phyloP scores from a whole-genome alignment of 164 flowering plant genomes.

The Echeveria elegans region DNA sequence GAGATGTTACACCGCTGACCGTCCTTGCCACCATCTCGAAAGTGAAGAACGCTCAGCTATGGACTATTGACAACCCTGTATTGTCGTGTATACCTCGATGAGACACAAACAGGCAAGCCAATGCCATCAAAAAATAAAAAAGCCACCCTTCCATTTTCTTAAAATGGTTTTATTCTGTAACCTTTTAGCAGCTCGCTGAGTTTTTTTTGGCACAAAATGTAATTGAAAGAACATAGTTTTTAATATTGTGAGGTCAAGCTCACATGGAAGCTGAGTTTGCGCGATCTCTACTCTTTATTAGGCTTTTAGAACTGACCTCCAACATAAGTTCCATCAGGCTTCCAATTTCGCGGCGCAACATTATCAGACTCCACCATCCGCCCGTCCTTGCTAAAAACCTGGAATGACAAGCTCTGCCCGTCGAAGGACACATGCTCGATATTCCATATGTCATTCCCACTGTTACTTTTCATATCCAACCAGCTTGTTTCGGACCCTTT shows the following conservation, averaged over 20 bases:
- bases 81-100: background rate
- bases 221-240: background rate
- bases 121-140: background rate
- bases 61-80: conserved; percentile 15
- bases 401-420: conserved; percentile 7
- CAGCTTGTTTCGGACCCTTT: conserved; percentile 4
- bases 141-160: background rate
- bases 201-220: background rate
- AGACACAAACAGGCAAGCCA: background rate
- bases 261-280: no score
- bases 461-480: conserved; percentile 3
- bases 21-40: conserved; percentile 35
- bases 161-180: background rate
- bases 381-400: background rate
- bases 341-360: conserved; percentile 2
- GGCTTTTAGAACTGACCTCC: background rate
- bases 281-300: background rate
- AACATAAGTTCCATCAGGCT: background rate
- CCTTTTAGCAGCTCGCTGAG: background rate
- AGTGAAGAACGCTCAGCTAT: conserved; percentile 37
- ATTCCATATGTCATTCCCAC: conserved; percentile 1
- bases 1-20: conserved; percentile 32
- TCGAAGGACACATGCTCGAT: background rate
- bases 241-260: background rate
- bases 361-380: conserved; percentile 2